Evolutionary conservation across 306 rosid species (phyloP).

Genomic region (Cicer yamashitae): DNA sequence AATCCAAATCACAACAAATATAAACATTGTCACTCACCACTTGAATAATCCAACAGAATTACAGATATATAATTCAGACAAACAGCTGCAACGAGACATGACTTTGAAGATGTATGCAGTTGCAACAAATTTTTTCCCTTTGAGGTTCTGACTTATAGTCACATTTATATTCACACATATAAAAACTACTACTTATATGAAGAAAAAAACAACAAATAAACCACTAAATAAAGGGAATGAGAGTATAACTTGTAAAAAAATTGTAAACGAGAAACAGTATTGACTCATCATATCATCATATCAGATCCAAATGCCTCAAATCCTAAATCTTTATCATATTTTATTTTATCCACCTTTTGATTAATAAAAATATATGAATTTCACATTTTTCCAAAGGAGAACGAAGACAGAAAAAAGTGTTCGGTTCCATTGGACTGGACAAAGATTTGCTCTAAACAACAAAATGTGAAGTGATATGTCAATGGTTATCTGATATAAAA

Average conservation of each 20-base stretch:
- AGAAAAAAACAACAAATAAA: background rate
- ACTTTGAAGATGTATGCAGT: background rate
- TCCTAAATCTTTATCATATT: background rate
- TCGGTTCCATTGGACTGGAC: background rate
- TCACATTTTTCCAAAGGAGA: slow-evolving; percentile 16
- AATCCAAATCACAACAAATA: background rate
- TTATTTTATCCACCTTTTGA: background rate
- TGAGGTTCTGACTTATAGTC: background rate
- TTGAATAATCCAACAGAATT: slow-evolving; percentile 6
- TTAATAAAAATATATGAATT: background rate
- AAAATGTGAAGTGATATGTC: background rate
- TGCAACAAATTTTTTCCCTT: background rate
- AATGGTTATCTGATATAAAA: background rate
- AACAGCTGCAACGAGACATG: slow-evolving; percentile 3
- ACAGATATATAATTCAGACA: background rate
- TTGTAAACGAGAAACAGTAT: background rate
- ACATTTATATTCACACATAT: background rate
- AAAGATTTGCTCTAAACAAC: slow-evolving; percentile 17
- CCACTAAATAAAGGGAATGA: background rate
- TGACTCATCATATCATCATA: background rate
- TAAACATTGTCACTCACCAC: background rate
- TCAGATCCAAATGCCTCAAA: slow-evolving; percentile 4
- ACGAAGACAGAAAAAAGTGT: background rate
- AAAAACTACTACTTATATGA: background rate
- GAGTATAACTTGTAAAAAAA: background rate